Evolutionary conservation across 805 yeast species (phyloP), one percentile per base, ranked within the genome.

Genomic region (Yamadazyma kitorensis): DNA sequence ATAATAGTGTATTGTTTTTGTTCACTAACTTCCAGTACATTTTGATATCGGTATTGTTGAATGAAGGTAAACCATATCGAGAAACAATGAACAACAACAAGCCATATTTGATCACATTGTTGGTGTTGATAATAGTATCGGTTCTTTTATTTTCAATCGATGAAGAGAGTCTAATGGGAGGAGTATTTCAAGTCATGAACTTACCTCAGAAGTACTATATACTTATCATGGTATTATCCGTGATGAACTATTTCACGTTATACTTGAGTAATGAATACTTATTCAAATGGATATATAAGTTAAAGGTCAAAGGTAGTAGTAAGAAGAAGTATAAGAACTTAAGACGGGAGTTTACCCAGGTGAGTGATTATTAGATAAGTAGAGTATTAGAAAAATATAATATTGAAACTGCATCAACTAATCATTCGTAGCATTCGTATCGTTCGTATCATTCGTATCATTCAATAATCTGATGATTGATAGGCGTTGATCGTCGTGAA

Each of bases 21-120:
- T 79, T 75, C 49, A 75, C 95, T 4, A 86, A 88, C 51, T 84
- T 85, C 65, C 98, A 93, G 64, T 93, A 93, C 57, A 83, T 94
- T 31, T 62, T 87, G 37, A 73, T 80, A 35, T 96, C 97, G 0
- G 61, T 86, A 19, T 76, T 88, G n/a, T 65, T 93, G 39, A 84
- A 95, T 13, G 85, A 77, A 9, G 98, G 99, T 0, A 89, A 93
- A 6, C 99, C 99, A 14, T 93, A 87, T 57, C 72, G 98, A 37
- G 82, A 86, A 51, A 80, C 89, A 1, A 75, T 82, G 47, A 57
- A 62, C 17, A 69, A 78, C 41, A 93, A 83, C 49, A 32, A 44
- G 8, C 95, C 95, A 5, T 91, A 88, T 54, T 64, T 93, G 33
- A 25, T 66, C 2, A 86, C 88, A 33, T 67, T 85, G 26, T 43